Percentiles rank a stretch among this genome's conserved stretches.
phyloP scores from a whole-genome alignment of 345 rosid genomes.

The Hevea brasiliensis region DNA sequence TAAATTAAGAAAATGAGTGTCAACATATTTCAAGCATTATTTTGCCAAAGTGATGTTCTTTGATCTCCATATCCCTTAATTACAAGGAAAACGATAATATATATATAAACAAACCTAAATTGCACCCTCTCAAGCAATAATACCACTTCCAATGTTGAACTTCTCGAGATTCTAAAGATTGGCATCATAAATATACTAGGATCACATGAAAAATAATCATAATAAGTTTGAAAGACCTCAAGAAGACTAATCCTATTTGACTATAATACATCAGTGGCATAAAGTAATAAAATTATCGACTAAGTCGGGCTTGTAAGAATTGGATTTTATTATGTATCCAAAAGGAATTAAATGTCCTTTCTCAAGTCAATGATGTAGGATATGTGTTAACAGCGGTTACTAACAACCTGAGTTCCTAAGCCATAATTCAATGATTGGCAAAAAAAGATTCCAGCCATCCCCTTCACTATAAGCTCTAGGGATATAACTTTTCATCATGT shows the following conservation, averaged over 20 bases:
- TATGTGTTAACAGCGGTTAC: background rate
- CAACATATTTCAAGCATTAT: background rate
- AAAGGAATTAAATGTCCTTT: background rate
- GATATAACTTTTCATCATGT: background rate
- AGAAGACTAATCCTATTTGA: background rate
- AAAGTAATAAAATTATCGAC: background rate
- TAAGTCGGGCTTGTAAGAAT: background rate
- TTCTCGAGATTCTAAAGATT: background rate
- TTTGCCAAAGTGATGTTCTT: background rate
- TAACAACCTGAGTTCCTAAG: background rate
- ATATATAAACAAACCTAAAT: background rate
- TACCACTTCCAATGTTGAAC: background rate
- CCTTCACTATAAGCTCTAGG: constrained; percentile 6
- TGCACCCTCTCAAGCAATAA: background rate
- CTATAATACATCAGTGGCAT: background rate
- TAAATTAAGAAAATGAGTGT: background rate
- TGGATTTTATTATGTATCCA: background rate
- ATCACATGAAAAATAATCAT: background rate
- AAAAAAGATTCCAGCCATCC: background rate
- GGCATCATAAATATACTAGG: background rate
- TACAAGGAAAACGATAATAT: background rate
- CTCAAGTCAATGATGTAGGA: background rate
- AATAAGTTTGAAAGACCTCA: background rate
- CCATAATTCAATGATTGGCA: background rate
- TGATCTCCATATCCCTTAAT: background rate